A percentile compares a stretch with the other conserved stretches of the same genome.
phyloP scores from a whole-genome alignment of 495 filamentous ascomycete genomes.

The Annulohypoxylon nitens region DNA sequence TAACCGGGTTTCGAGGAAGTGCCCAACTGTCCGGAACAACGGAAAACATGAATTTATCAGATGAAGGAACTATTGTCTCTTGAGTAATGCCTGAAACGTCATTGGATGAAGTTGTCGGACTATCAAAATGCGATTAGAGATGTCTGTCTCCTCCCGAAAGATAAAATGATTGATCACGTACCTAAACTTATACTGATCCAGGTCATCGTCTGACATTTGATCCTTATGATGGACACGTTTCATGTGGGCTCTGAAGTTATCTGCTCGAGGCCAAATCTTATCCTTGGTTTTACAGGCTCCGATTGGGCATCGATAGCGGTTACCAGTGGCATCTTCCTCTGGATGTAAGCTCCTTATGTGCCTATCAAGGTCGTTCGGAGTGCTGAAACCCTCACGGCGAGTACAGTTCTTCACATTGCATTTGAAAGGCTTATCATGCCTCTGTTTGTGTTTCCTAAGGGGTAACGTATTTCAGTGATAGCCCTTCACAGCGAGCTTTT shows the following conservation, averaged over 20 bases:
- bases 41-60: constrained; percentile 16
- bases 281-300: constrained; percentile 72
- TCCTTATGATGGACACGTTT: constrained; percentile 74
- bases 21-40: constrained; percentile 16
- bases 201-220: constrained; percentile 57
- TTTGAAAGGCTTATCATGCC: constrained; percentile 79
- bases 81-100: constrained; percentile 12
- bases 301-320: constrained; percentile 76
- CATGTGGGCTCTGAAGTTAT: constrained; percentile 93
- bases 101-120: constrained; percentile 18
- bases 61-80: constrained; percentile 21
- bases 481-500: background rate
- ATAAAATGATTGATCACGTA: constrained; percentile 56
- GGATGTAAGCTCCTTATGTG: constrained; percentile 79
- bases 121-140: constrained; percentile 37
- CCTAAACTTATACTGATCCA: constrained; percentile 64
- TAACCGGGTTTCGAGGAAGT: constrained; percentile 18
- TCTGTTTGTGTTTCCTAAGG: constrained; percentile 81
- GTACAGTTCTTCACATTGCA: constrained; percentile 73
- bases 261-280: constrained; percentile 88
- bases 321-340: constrained; percentile 59
- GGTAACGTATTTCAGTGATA: constrained; percentile 24
- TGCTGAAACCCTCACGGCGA: constrained; percentile 78
- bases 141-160: background rate
- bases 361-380: constrained; percentile 81